phyloP scores from a whole-genome alignment of 139 green algal genomes.

The Chlamydomonas schloesseri region DNA sequence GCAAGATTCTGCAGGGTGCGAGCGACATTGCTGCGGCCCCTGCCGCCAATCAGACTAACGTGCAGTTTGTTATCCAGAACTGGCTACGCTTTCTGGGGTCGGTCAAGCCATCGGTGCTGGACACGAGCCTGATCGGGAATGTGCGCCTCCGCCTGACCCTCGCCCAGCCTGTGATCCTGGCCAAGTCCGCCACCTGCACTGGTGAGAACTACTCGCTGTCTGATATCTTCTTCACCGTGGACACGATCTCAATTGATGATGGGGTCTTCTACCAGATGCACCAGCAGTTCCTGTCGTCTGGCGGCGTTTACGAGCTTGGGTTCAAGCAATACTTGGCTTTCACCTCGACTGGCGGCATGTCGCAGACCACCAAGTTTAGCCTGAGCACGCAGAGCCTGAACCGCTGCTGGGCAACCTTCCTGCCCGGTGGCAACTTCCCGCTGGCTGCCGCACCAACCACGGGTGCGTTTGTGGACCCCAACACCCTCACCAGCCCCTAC shows the following conservation, averaged over 20 bases:
- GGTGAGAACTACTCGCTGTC: background rate
- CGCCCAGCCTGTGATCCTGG: background rate
- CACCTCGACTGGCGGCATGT: background rate
- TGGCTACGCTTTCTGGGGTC: background rate
- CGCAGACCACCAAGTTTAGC: no score
- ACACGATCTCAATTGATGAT: no score
- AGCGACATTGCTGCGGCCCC: background rate
- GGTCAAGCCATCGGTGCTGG: background rate
- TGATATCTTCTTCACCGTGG: slow-evolving; percentile 4
- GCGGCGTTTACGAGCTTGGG: background rate
- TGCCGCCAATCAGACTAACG: background rate
- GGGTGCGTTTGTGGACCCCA: background rate
- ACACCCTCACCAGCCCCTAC: background rate
- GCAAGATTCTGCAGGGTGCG: background rate
- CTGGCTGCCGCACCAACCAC: background rate
- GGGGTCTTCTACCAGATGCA: no score
- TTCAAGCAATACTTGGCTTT: background rate
- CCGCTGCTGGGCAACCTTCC: no score
- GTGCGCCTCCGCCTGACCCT: no score
- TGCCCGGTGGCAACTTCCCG: background rate
- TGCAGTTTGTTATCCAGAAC: background rate
- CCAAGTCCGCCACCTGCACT: background rate
- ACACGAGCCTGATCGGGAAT: no score
- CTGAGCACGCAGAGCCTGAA: no score
- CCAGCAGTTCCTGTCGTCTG: background rate